phyloP scores from a whole-genome alignment of 2,329 filamentous ascomycete species.

The Xylariales sp. region DNA sequence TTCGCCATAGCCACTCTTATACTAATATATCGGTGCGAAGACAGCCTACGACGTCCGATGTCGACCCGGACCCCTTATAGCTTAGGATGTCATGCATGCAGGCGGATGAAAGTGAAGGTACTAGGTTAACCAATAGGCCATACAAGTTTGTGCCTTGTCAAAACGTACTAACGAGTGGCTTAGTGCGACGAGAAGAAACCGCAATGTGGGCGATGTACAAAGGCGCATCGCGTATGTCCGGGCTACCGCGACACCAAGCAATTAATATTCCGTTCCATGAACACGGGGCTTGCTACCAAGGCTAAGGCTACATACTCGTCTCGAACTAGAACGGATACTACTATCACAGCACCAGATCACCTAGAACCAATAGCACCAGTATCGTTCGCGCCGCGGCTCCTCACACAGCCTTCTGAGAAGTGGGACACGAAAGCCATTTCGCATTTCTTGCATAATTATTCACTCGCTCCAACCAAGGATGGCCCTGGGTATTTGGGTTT shows the following conservation, averaged over 20 bases:
- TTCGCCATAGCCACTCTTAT: neutral
- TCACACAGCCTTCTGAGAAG: conserved; percentile 25
- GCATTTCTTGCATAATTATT: conserved; percentile 30
- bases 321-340: neutral
- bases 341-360: neutral
- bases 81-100: conserved; percentile 32
- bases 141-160: neutral
- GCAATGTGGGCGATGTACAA: conserved; percentile 28
- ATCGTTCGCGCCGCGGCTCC: conserved; percentile 9
- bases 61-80: conserved; percentile 26
- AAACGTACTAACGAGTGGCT: conserved; percentile 8
- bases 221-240: conserved; percentile 27
- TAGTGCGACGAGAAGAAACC: conserved; percentile 34
- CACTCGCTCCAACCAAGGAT: conserved; percentile 16
- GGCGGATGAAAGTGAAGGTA: conserved; percentile 37
- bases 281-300: conserved; percentile 13
- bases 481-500: conserved; percentile 25
- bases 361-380: neutral
- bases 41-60: conserved; percentile 9
- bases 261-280: conserved; percentile 26
- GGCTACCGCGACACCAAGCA: conserved; percentile 30
- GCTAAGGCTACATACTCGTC: neutral
- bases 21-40: neutral
- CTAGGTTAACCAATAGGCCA: neutral
- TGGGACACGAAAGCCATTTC: conserved; percentile 28